Percentiles rank a stretch among this genome's conserved stretches.
These are phyloP conservation scores for Verticillium isaacii DNA, from an alignment of 2,329 filamentous ascomycete species.

Conservation along the genomic window DNA sequence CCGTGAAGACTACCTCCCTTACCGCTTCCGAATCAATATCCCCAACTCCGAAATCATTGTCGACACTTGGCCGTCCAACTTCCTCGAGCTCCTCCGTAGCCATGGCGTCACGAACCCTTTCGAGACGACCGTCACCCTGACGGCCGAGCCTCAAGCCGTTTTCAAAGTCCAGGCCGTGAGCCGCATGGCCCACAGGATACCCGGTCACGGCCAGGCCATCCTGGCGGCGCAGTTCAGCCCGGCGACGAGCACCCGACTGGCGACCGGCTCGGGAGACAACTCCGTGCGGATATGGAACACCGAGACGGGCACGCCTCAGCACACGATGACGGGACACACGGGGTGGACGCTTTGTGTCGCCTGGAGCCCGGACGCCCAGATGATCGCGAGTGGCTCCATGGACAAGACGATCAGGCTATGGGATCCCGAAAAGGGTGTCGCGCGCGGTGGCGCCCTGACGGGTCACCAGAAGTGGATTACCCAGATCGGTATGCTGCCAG, in stretches of 20 bases:
- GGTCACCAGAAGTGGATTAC: conserved; percentile 90
- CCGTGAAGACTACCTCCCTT: conserved; percentile 55
- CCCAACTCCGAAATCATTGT: conserved; percentile 47
- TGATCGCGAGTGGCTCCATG: conserved; percentile 86
- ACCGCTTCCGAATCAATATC: conserved; percentile 57
- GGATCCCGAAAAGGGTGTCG: conserved; percentile 77
- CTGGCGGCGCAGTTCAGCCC: conserved; percentile 83
- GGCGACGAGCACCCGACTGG: conserved; percentile 67
- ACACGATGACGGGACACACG: conserved; percentile 81
- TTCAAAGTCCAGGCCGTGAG: conserved; percentile 92
- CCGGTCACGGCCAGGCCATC: conserved; percentile 89
- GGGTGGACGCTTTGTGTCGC: conserved; percentile 86
- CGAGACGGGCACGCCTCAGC: conserved; percentile 82
- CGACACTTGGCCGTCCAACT: conserved; percentile 51
- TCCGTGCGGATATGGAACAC: conserved; percentile 94
- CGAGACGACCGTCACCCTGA: conserved; percentile 50
- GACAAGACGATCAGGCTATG: conserved; percentile 89
- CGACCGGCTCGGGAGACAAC: conserved; percentile 85
- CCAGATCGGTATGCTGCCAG: conserved; percentile 43
- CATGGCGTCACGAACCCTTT: conserved; percentile 56
- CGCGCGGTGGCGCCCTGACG: conserved; percentile 64
- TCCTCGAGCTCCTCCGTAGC: conserved; percentile 47
- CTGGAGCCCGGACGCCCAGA: conserved; percentile 78
- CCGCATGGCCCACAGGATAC: conserved; percentile 81
- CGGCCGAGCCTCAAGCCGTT: conserved; percentile 77